Evolutionary conservation across 495 filamentous ascomycete species (phyloP), one percentile per base, ranked within the genome.

Genomic region (Podospora bellae-mahoneyi): DNA sequence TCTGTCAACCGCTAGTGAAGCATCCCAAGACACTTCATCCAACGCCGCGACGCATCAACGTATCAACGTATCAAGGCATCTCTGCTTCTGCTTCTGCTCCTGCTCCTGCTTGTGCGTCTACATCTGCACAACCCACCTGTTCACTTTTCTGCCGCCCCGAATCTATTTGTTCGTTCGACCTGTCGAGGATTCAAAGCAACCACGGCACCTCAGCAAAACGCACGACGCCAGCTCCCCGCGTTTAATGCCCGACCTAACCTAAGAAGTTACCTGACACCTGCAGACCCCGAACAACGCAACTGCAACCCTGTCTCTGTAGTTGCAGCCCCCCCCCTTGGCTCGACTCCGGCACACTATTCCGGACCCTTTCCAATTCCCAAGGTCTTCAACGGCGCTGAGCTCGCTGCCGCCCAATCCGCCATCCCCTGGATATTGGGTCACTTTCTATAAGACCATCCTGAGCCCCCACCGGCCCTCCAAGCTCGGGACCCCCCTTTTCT

Each of bases 201-300:
- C 26, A 54, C 44, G 20, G 65, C 16, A 56, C 58, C 39, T 58
- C 69, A 66, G 66, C 72, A 39, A 59, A 23, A 68, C 64, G 54
- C 60, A 64, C 48, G 64, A 69, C 73, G 69, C 69, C 69, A 71
- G 63, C 68, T 74, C 68, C 72, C 74, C 71, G 74, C 69, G 76
- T 78, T 78, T 78, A 79, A 75, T 78, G 77, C 77, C 77, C 77
- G 76, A 79, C 70, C 70, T 67, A 72, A 71, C 75, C 69, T 68
- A 67, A 76, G 48, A 48, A 48, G 39, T 48, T 48, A 48, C 64
- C 60, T 58, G 54, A 28, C 67, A 63, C 34, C n/a, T 39, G 18
- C 27, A 28, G 54, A 59, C 64, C 61, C 60, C 23, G 53, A 60
- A 58, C 66, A 62, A 64, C 48, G 62, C 67, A 62, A 44, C 60